Percentiles rank a stretch among this genome's conserved stretches.
Conservation (phyloP, 768 basidiomycete genomes). For the Boletus rubescentipes region DNA sequence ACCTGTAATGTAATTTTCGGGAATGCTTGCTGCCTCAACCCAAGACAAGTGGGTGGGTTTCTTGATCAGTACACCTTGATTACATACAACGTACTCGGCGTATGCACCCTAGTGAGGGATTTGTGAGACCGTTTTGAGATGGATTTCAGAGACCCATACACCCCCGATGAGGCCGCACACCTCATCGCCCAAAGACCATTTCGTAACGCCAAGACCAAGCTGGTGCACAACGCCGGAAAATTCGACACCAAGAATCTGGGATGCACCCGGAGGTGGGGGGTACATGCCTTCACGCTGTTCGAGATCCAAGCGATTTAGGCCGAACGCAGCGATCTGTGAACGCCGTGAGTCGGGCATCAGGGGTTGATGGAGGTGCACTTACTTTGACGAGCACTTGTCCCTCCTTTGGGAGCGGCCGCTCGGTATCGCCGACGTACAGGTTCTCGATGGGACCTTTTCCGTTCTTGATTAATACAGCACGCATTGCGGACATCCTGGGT, state of each 20-base stretch:
- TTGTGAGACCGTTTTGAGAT: constrained; percentile 2
- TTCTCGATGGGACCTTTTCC: constrained; percentile 74
- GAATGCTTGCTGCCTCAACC: constrained; percentile 83
- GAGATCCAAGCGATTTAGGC: constrained; percentile 89
- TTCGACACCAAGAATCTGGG: constrained; percentile 81
- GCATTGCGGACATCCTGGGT: constrained; percentile 48
- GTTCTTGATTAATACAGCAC: constrained; percentile 75
- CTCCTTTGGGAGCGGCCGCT: constrained; percentile 55
- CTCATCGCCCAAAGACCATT: constrained; percentile 65
- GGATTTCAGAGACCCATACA: constrained; percentile 45
- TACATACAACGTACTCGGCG: constrained; percentile 77
- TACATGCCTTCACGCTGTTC: constrained; percentile 70
- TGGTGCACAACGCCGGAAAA: constrained; percentile 69
- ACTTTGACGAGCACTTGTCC: constrained; percentile 83
- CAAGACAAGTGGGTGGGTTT: constrained; percentile 79
- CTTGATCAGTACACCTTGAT: constrained; percentile 61
- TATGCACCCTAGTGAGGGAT: constrained; percentile 70
- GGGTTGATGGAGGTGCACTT: constrained; percentile 12
- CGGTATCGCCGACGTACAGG: constrained; percentile 71
- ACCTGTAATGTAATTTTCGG: constrained; percentile 90
- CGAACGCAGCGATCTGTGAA: constrained; percentile 72
- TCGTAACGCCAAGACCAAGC: constrained; percentile 48
- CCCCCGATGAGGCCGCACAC: constrained; percentile 80
- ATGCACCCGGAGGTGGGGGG: constrained; percentile 73
- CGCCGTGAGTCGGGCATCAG: not conserved